These are phyloP conservation scores for Senecio squalidus DNA, from an alignment of 140 eudicot genomes.

Conservation along the genomic window DNA sequence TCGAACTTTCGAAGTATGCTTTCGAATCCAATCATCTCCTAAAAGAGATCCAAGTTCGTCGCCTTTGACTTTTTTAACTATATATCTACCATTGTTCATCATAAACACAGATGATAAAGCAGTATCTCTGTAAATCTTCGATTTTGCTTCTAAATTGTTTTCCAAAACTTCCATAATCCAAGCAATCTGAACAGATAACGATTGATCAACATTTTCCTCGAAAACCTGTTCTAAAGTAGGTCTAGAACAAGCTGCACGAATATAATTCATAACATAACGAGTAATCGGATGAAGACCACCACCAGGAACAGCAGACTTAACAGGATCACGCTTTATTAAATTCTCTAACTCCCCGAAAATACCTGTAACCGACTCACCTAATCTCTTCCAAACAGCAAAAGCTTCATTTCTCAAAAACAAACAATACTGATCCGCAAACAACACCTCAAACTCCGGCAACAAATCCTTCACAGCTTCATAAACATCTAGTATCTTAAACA, in stretches of 20 bases:
- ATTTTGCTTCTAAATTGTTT: conserved; percentile 76
- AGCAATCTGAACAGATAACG: conserved; percentile 32
- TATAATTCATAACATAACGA: conserved; percentile 91
- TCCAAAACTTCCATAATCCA: conserved; percentile 95
- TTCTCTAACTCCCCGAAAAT: conserved; percentile 90
- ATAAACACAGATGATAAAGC: conserved; percentile 71
- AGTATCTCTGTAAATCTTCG: conserved; percentile 73
- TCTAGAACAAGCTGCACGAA: conserved; percentile 82
- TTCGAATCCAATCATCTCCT: conserved; percentile 91
- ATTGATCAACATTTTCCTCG: conserved; percentile 43
- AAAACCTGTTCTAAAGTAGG: conserved; percentile 65
- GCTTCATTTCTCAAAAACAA: conserved; percentile 64
- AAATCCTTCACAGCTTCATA: conserved; percentile 74
- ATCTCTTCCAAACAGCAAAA: conserved; percentile 57
- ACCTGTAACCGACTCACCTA: conserved; percentile 82
- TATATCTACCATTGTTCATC: conserved; percentile 93
- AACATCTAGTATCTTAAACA: conserved; percentile 81
- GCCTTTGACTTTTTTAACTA: conserved; percentile 73
- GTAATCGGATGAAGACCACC: conserved; percentile 94
- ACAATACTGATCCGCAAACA: conserved; percentile 80
- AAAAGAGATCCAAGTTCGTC: conserved; percentile 65
- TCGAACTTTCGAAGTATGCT: conserved; percentile 64
- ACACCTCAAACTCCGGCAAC: conserved; percentile 70
- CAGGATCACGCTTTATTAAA: conserved; percentile 83
- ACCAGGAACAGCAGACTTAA: conserved; percentile 74